Conservation (phyloP, 345 rosid species). For the Acer campestre region DNA sequence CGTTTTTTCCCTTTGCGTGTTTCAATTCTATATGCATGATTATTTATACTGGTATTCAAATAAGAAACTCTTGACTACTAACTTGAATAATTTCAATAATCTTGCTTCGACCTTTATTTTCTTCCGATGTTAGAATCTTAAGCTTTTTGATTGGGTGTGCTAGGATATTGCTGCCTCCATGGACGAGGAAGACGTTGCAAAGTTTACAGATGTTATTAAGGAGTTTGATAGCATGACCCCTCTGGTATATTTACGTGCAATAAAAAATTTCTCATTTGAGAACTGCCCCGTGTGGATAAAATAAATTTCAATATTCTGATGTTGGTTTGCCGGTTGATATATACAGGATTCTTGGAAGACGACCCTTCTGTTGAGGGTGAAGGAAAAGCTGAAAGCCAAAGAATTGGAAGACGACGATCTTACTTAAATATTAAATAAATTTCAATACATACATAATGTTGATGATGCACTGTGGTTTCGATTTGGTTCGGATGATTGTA, state of each 20-base stretch:
- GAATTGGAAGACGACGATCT: conserved; percentile 98
- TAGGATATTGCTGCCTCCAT: conserved; percentile 87
- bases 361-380: conserved; percentile 87
- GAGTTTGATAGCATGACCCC: conserved; percentile 99
- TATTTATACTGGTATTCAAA: background rate
- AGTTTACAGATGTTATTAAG: conserved; percentile 88
- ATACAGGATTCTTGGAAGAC: conserved; percentile 95
- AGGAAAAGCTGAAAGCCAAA: conserved; percentile 94
- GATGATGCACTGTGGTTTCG: conserved; percentile 5
- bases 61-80: background rate
- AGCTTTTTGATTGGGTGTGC: conserved; percentile 14
- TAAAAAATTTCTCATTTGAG: background rate
- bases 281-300: background rate
- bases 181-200: conserved; percentile 93
- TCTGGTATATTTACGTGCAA: conserved; percentile 52
- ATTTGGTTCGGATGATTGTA: conserved; percentile 27
- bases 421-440: conserved; percentile 53
- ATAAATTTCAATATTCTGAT: background rate
- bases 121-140: background rate
- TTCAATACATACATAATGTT: conserved; percentile 8
- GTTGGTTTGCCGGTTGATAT: background rate
- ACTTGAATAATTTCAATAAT: background rate
- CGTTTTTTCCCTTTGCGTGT: background rate
- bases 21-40: background rate
- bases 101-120: background rate